Base-by-base conservation (phyloP, 257 asterid species). In the Agastache rugosa region DNA sequence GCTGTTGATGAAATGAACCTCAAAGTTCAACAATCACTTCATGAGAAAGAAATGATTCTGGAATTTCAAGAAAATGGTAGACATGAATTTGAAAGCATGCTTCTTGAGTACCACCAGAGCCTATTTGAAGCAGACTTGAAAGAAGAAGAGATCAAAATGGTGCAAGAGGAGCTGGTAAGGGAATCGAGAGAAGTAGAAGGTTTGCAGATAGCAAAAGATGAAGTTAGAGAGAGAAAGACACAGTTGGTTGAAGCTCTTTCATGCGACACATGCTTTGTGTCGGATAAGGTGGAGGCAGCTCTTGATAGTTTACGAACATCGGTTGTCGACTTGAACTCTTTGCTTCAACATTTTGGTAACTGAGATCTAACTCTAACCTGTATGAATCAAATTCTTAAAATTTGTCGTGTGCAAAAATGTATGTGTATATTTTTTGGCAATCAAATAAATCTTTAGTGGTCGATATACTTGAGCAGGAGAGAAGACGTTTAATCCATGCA, bases 281-380 rank as follows among this genome's bases (percentile, higher is more conserved):
- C 93, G 15, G 88, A 87, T 45, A 89, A 87, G 79, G 68, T 91
- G 74, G 90, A 83, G 82, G 89, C 83, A 66, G 92, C 89, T 83
- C 86, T 93, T 67, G 82, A 75, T n/a, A 76, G 73, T 47, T 31
- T 86, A 69, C 81, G 67, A 50, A 69, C 63, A 44, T 86, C 95
- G 9, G 81, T 94, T 5, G 78, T 77, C 19, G 93, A 87, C 72
- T 72, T 92, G 80, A 76, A 60, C 75, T 61, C 70, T 47, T 59
- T 80, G 80, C 79, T 83, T 50, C 66, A 76, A 22, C 69, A 29
- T 48, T 50, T 25, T 45, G 71, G 71, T 76, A n/a, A 59, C 25
- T 17, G 41, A 44, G 25, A 11, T 47, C 3, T 10, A 41, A 58
- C 11, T 51, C 8, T 25, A 29, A 44, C 39, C 2, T 63, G 37